A percentile compares a stretch with the other conserved stretches of the same genome.
phyloP scores from a whole-genome alignment of 306 rosid species.

The Sophora flavescens region DNA sequence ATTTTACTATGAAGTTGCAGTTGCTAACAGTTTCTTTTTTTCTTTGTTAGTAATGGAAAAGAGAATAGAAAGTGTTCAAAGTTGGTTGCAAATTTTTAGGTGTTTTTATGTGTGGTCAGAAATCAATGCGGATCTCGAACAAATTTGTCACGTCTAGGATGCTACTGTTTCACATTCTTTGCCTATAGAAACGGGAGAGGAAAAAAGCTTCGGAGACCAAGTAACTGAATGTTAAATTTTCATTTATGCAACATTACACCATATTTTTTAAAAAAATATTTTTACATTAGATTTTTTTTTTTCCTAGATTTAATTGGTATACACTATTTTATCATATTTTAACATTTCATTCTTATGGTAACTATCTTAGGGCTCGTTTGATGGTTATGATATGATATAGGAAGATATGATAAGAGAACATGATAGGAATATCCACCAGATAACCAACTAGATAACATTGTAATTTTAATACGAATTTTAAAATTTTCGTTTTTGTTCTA shows the following conservation, averaged over 20 bases:
- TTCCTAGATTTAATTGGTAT: too few species aligned
- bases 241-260: neutral
- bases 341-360: too few species aligned
- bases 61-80: slow-evolving; percentile 48
- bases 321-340: too few species aligned
- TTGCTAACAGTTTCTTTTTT: slow-evolving; percentile 22
- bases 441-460: too few species aligned
- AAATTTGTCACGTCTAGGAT: slow-evolving; percentile 42
- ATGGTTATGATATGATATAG: too few species aligned
- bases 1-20: slow-evolving; percentile 37
- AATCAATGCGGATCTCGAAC: slow-evolving; percentile 50
- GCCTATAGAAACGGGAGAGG: slow-evolving; percentile 50
- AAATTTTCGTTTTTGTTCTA: too few species aligned
- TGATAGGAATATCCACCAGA: too few species aligned
- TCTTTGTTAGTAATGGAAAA: slow-evolving; percentile 36
- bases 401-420: too few species aligned
- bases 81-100: slow-evolving; percentile 49
- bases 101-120: slow-evolving; percentile 46
- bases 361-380: too few species aligned
- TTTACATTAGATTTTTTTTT: too few species aligned
- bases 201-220: slow-evolving; percentile 45
- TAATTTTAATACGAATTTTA: too few species aligned
- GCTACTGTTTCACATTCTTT: slow-evolving; percentile 33
- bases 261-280: neutral
- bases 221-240: slow-evolving; percentile 33